phyloP scores from a whole-genome alignment of 2,329 filamentous ascomycete species.

The Fusarium subglutinans region DNA sequence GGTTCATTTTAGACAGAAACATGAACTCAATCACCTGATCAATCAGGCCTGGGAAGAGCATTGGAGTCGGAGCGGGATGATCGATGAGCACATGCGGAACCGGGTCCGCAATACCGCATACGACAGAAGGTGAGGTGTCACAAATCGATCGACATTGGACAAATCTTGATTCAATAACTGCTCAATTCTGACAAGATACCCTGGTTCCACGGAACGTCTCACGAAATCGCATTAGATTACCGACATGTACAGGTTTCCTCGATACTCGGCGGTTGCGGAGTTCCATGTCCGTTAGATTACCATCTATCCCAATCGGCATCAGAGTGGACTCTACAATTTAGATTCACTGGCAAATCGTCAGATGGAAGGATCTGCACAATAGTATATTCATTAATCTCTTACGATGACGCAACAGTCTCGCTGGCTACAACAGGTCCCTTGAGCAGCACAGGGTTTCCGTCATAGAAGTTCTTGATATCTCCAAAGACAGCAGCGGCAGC shows the following conservation, averaged over 20 bases:
- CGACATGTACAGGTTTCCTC: neutral
- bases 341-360: neutral
- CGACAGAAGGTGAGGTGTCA: neutral
- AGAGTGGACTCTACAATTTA: neutral
- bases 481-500: constrained; percentile 25
- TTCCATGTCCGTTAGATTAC: neutral
- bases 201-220: neutral
- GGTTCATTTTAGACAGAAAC: neutral
- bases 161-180: neutral
- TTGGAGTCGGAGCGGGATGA: neutral
- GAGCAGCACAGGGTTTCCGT: constrained; percentile 25
- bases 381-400: neutral
- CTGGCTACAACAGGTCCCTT: constrained; percentile 32
- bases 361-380: neutral
- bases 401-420: constrained; percentile 8
- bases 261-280: neutral
- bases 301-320: too few species aligned
- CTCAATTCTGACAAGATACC: neutral
- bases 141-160: neutral
- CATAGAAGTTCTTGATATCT: constrained; percentile 38
- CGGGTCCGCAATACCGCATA: neutral
- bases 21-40: neutral
- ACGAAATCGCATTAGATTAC: neutral
- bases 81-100: neutral
- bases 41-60: neutral